These are phyloP conservation scores for Astragalus glycyphyllos DNA, from an alignment of 306 rosid species.

Conservation along the genomic window DNA sequence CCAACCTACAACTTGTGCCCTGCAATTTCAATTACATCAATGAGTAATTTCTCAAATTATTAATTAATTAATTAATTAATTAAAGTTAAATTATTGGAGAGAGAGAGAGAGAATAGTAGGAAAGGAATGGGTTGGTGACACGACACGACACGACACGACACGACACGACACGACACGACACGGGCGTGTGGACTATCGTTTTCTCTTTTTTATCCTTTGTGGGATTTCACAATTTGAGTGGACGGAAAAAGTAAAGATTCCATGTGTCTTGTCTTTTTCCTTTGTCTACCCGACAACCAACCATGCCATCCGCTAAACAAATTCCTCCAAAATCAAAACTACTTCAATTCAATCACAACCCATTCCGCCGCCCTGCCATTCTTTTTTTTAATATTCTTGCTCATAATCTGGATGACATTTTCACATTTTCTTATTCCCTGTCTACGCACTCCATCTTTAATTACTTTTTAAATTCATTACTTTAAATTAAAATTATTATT, in stretches of 20 bases:
- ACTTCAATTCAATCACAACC: slow-evolving; percentile 20
- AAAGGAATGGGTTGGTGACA: slow-evolving; percentile 26
- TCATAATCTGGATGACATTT: slow-evolving; percentile 33
- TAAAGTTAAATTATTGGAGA: slow-evolving; percentile 17
- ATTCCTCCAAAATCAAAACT: slow-evolving; percentile 22
- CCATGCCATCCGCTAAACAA: slow-evolving; percentile 51
- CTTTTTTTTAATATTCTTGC: neutral
- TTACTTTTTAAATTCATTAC: neutral
- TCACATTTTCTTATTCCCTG: slow-evolving; percentile 18
- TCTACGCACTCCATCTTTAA: neutral
- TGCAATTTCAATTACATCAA: slow-evolving; percentile 29
- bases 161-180: neutral
- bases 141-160: slow-evolving; percentile 1
- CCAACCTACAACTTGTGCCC: slow-evolving; percentile 97
- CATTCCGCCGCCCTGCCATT: neutral
- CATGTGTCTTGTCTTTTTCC: slow-evolving; percentile 70
- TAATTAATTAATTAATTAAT: no score
- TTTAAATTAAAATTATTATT: no score
- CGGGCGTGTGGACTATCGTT: slow-evolving; percentile 17
- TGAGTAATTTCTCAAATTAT: no score
- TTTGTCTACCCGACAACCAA: slow-evolving; percentile 74
- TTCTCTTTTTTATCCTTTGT: neutral
- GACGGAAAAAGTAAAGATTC: slow-evolving; percentile 67
- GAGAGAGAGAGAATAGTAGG: neutral
- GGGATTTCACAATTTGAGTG: slow-evolving; percentile 41